Evolutionary conservation across 164 flowering plant genomes (phyloP).

Genomic region (Akebia trifoliata): DNA sequence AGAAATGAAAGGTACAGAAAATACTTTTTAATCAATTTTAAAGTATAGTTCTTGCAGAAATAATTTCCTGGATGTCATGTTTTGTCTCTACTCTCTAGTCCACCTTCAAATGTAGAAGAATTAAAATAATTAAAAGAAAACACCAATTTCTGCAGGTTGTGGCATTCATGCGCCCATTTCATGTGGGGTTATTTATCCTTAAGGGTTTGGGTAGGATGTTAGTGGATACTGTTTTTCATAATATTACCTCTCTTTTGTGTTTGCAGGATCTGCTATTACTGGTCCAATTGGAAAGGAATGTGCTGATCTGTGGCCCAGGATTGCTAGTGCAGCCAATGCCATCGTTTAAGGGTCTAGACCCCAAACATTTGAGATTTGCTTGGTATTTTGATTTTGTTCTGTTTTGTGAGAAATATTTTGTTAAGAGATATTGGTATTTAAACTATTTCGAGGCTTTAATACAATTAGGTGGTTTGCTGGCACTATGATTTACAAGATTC

Average conservation of each 20-base stretch:
- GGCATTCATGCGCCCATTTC: no score
- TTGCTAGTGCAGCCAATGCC: constrained; percentile 50
- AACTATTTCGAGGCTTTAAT: no score
- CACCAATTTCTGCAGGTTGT: no score
- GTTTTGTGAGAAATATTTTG: neutral
- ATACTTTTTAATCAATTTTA: neutral
- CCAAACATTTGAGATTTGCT: neutral
- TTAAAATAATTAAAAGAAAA: no score
- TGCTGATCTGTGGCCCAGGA: constrained; percentile 52
- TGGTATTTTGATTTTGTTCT: neutral
- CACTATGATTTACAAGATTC: no score
- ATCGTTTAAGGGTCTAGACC: constrained; percentile 22
- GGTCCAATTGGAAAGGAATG: constrained; percentile 61
- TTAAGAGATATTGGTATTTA: no score
- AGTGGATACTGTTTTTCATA: no score
- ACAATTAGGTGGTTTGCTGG: no score
- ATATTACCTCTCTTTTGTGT: neutral
- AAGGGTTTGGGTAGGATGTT: no score
- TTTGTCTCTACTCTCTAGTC: no score
- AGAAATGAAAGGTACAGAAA: constrained; percentile 69
- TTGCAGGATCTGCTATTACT: constrained; percentile 42
- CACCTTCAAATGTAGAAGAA: no score
- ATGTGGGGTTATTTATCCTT: no score
- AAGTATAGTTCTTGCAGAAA: neutral
- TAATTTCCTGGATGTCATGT: neutral